Evolutionary conservation across 1,284 basidiomycete species (phyloP).

Genomic region (Ganoderma multipileum): DNA sequence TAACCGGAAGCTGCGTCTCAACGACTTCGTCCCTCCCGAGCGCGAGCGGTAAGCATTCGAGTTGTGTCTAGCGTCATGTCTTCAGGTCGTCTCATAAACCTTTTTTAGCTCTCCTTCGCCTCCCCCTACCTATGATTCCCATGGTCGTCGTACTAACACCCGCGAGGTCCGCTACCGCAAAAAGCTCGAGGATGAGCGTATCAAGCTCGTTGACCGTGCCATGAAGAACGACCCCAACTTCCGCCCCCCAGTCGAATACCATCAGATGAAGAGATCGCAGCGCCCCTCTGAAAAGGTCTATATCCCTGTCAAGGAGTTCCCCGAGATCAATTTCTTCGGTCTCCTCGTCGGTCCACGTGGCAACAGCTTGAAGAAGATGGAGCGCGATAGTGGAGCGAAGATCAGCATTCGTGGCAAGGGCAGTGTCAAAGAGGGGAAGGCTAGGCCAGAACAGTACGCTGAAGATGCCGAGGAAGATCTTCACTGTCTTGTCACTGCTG

Average conservation of each 20-base stretch:
- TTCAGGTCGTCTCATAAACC: constrained; percentile 19
- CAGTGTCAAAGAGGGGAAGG: constrained; percentile 98
- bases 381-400: constrained; percentile 96
- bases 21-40: constrained; percentile 96
- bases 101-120: constrained; percentile 87
- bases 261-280: constrained; percentile 91
- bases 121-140: constrained; percentile 95
- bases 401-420: constrained; percentile 99
- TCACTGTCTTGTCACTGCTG: constrained; percentile 96
- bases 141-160: constrained; percentile 97
- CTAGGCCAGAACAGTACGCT: constrained; percentile 89
- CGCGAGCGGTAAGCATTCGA: constrained; percentile 74
- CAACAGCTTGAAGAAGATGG: constrained; percentile 99
- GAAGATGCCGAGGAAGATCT: constrained; percentile 99
- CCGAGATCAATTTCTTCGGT: constrained; percentile 99
- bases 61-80: background rate
- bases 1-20: constrained; percentile 90
- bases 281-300: constrained; percentile 98
- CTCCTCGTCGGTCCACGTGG: constrained; percentile 97
- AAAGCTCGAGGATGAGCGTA: constrained; percentile 97
- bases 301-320: constrained; percentile 99
- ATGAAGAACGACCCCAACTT: constrained; percentile 99
- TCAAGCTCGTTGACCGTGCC: constrained; percentile 91
- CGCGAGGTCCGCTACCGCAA: constrained; percentile 98
- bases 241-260: constrained; percentile 94